Base-by-base conservation (phyloP, 2,329 filamentous ascomycete species). In the Aspergillus spinulosporus region DNA sequence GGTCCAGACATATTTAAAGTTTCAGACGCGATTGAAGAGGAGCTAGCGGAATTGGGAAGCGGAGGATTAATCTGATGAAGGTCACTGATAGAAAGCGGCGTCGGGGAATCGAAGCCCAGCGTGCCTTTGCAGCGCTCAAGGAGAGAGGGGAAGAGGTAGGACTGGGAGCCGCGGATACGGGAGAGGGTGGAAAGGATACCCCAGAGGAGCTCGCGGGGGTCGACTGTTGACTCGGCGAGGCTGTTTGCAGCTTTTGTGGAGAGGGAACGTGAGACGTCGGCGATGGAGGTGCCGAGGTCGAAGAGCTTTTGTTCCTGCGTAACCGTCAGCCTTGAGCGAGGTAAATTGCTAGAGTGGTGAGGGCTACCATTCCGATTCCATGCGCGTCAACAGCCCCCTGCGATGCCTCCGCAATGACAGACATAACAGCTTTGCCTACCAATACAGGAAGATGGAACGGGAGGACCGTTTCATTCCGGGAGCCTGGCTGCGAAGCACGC, bases 301-400 rank as follows among this genome's bases (percentile, higher is more conserved):
- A 70, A 74, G 8, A 73, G 60, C 43, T 73, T 72, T 68, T 74
- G 72, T 59, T 74, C 71, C 71, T 74, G 52, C 26, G 56, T 36
- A 39, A 21, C 5, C 9, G 11, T 42, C n/a, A n/a, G 6, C 9
- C 44, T 5, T 32, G 21, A 31, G 32, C 49, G 26, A 1, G 11
- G 14, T 29, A 28, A 12, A 3, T 11, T 5, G 2, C 34, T 12
- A 6, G 3, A n/a, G 15, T 26, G 29, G n/a, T 40, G n/a, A 14
- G 15, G 78, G 85, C 71, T 76, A 90, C 88, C 72, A 95, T 76
- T 52, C 88, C 88, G 39, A 90, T 84, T 29, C 88, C 88, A 61
- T 93, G 81, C 2, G 92, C 78, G 61, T 93, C 90, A 72, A 91
- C 86, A 34, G 87, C 85, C 56, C 87, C 83, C 50, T 87, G 86